A percentile compares a stretch with the other conserved stretches of the same genome.
These are phyloP conservation scores for Ogataea hybrid DNA, from an alignment of 1,139 yeast genomes.

Conservation along the genomic window DNA sequence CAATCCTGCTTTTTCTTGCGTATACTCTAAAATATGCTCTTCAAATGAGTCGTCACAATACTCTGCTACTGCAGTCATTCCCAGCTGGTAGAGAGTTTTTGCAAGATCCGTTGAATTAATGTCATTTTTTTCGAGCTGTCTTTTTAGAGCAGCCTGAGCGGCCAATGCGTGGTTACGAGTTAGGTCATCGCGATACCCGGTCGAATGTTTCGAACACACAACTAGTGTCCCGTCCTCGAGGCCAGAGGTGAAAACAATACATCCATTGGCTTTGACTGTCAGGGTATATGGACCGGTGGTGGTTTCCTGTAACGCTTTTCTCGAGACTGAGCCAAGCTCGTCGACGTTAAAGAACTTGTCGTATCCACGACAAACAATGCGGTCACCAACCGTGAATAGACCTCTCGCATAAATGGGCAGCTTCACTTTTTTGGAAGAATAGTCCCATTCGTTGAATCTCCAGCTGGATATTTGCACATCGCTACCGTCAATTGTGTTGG, in stretches of 20 bases:
- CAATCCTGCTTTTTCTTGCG: conserved; percentile 66
- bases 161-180: conserved; percentile 67
- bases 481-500: conserved; percentile 33
- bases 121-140: conserved; percentile 46
- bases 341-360: conserved; percentile 88
- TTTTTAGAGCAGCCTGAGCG: conserved; percentile 59
- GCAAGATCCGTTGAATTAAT: conserved; percentile 54
- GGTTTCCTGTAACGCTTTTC: conserved; percentile 41
- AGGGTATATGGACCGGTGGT: conserved; percentile 79
- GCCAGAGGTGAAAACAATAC: conserved; percentile 83
- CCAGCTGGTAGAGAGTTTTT: conserved; percentile 43
- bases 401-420: conserved; percentile 86
- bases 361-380: conserved; percentile 80
- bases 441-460: conserved; percentile 92
- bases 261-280: conserved; percentile 90
- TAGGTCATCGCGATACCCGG: conserved; percentile 60
- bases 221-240: conserved; percentile 68
- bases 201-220: conserved; percentile 86
- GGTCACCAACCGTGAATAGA: conserved; percentile 57
- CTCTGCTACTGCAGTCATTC: conserved; percentile 87
- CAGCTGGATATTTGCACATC: conserved; percentile 45
- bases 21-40: conserved; percentile 86
- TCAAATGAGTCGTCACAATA: conserved; percentile 91
- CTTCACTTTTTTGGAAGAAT: conserved; percentile 49
- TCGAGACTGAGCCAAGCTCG: conserved; percentile 57